phyloP scores from a whole-genome alignment of 2,329 filamentous ascomycete species.

The Phyllosticta citrichinensis region DNA sequence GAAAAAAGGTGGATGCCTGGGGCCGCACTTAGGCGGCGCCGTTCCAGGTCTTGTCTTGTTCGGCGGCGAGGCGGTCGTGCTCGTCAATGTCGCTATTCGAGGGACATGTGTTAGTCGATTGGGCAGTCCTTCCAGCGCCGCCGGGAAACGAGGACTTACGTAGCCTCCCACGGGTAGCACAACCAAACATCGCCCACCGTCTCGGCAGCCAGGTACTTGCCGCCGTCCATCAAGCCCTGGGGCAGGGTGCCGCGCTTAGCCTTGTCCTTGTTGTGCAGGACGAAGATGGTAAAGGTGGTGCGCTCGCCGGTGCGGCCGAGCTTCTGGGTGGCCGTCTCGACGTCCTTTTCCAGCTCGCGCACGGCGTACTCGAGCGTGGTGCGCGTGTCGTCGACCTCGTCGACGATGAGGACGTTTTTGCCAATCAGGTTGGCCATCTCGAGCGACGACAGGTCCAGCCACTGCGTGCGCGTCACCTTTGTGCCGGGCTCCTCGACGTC shows the following conservation, averaged over 20 bases:
- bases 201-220: constrained; percentile 72
- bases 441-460: constrained; percentile 81
- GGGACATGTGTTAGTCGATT: background rate
- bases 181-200: constrained; percentile 96
- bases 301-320: constrained; percentile 58
- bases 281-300: constrained; percentile 90
- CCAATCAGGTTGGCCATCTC: constrained; percentile 83
- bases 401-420: constrained; percentile 85
- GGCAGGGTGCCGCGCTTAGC: constrained; percentile 82
- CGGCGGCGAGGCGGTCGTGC: constrained; percentile 61
- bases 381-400: constrained; percentile 91
- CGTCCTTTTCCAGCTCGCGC: constrained; percentile 87
- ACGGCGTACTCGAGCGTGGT: constrained; percentile 93
- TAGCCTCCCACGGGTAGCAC: constrained; percentile 97
- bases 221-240: constrained; percentile 59
- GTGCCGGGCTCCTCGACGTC: constrained; percentile 72
- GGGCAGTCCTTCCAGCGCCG: background rate
- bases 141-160: constrained; percentile 31
- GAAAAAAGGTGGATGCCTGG: too few species aligned
- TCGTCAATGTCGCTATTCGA: constrained; percentile 66
- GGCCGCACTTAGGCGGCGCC: background rate
- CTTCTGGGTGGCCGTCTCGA: constrained; percentile 66
- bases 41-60: background rate
- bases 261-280: constrained; percentile 99
- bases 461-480: constrained; percentile 95